These are phyloP conservation scores for Kazachstania martiniae DNA, from an alignment of 805 yeast genomes.

Conservation along the genomic window DNA sequence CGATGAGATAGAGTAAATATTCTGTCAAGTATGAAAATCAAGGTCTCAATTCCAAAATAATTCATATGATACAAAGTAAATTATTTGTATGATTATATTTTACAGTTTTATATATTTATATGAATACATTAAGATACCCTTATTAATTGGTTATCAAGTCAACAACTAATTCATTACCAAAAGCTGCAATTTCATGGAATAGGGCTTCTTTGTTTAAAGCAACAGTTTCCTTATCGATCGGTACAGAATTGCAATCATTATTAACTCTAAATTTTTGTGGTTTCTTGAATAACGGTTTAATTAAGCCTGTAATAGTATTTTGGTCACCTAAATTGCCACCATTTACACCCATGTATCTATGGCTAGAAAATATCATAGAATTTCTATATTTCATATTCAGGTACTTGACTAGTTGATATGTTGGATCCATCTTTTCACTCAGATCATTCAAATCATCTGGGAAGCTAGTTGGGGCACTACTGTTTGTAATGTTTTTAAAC, in stretches of 20 bases:
- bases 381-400: slow-evolving; percentile 54
- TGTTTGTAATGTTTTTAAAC: slow-evolving; percentile 46
- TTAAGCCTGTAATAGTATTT: slow-evolving; percentile 68
- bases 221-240: slow-evolving; percentile 43
- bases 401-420: slow-evolving; percentile 47
- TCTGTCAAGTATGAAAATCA: too few species aligned
- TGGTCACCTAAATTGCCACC: slow-evolving; percentile 44
- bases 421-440: slow-evolving; percentile 47
- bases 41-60: too few species aligned
- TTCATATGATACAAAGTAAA: too few species aligned
- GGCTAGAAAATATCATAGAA: slow-evolving; percentile 58
- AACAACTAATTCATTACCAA: slow-evolving; percentile 57
- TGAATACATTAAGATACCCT: too few species aligned
- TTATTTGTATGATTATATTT: too few species aligned
- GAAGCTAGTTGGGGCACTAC: slow-evolving; percentile 20
- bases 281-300: slow-evolving; percentile 53
- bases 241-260: slow-evolving; percentile 61
- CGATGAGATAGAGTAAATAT: too few species aligned
- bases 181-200: slow-evolving; percentile 54
- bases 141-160: slow-evolving; percentile 28
- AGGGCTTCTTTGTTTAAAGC: slow-evolving; percentile 61
- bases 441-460: slow-evolving; percentile 31
- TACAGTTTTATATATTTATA: too few species aligned
- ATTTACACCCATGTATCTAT: slow-evolving; percentile 40
- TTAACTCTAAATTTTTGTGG: slow-evolving; percentile 70